Percentiles rank a stretch among this genome's conserved stretches.
Conservation (phyloP, 768 basidiomycete species). For the Russula sp. region DNA sequence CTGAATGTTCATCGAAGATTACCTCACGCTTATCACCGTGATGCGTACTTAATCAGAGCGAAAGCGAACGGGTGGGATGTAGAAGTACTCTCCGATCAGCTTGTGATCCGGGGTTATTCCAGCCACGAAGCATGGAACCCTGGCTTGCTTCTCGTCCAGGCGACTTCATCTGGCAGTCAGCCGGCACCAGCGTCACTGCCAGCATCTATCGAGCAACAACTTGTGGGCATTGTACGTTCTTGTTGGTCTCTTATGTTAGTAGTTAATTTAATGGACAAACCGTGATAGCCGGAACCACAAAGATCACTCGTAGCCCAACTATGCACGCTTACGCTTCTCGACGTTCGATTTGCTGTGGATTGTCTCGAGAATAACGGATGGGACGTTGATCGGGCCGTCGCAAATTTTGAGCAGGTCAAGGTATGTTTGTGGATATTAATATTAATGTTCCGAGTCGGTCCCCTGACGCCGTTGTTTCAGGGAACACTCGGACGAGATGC, state of each 20-base stretch:
- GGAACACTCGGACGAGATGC: constrained; percentile 28
- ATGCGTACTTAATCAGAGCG: constrained; percentile 44
- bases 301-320: constrained; percentile 65
- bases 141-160: constrained; percentile 70
- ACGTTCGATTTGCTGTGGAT: constrained; percentile 71
- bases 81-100: constrained; percentile 82
- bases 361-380: constrained; percentile 83
- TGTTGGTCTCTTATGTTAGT: not conserved
- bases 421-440: constrained; percentile 51
- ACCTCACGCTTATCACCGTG: constrained; percentile 19
- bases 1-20: not conserved
- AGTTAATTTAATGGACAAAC: constrained; percentile 18
- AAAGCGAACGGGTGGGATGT: constrained; percentile 85
- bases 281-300: constrained; percentile 59
- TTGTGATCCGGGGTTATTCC: constrained; percentile 78
- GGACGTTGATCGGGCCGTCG: constrained; percentile 72
- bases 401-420: constrained; percentile 87
- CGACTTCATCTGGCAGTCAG: constrained; percentile 30
- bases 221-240: constrained; percentile 53
- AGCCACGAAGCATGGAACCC: constrained; percentile 73
- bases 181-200: constrained; percentile 30
- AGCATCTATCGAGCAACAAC: constrained; percentile 42
- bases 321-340: constrained; percentile 69
- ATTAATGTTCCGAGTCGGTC: constrained; percentile 44
- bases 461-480: constrained; percentile 20